These are phyloP conservation scores for Tulasnella calospora DNA, from an alignment of 768 basidiomycete species.

Conservation along the genomic window DNA sequence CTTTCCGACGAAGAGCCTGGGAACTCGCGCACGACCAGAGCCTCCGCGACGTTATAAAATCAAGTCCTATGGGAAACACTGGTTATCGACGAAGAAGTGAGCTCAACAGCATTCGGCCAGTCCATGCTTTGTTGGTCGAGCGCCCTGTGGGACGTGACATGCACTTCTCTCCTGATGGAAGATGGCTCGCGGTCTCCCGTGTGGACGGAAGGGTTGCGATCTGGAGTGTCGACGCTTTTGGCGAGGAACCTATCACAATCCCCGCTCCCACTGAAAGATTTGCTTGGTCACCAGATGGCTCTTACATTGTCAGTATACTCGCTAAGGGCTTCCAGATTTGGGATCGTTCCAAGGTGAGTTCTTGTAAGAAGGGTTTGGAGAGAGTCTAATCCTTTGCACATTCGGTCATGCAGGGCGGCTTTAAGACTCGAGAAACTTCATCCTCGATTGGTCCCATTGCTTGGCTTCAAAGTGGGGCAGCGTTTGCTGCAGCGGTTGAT, in stretches of 20 bases:
- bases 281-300: conserved; percentile 53
- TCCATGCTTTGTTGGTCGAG: background rate
- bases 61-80: background rate
- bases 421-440: background rate
- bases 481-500: background rate
- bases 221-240: conserved; percentile 39
- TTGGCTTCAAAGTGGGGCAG: background rate
- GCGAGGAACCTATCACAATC: conserved; percentile 56
- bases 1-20: background rate
- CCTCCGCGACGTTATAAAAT: background rate
- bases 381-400: background rate
- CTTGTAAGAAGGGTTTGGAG: background rate
- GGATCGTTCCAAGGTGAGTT: background rate
- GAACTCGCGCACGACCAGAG: background rate
- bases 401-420: background rate
- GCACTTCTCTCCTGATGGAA: conserved; percentile 73
- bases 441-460: background rate
- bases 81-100: background rate
- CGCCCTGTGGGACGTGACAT: conserved; percentile 50
- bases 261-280: conserved; percentile 55
- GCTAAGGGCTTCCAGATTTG: background rate
- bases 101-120: background rate
- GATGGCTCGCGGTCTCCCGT: conserved; percentile 68
- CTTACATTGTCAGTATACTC: background rate
- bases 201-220: conserved; percentile 32